phyloP scores from a whole-genome alignment of 257 asterid species.

The Solanum tarapatanum region DNA sequence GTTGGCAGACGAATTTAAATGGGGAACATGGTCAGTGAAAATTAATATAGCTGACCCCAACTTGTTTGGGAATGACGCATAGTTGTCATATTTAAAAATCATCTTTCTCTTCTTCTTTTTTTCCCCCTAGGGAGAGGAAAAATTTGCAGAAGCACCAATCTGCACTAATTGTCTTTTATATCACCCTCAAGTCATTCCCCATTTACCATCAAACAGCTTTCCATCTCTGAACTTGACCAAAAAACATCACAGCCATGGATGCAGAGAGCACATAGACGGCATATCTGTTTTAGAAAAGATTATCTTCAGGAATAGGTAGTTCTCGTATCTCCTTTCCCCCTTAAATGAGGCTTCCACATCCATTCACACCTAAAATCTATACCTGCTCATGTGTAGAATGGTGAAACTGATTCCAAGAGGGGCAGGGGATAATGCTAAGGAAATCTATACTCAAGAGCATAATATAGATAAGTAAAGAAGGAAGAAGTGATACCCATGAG shows the following conservation, averaged over 20 bases:
- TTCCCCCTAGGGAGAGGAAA: not conserved
- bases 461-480: constrained; percentile 3
- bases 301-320: not conserved
- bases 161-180: not conserved
- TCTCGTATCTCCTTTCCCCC: not conserved
- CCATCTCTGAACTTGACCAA: not conserved
- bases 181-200: not conserved
- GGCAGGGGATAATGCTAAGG: not conserved
- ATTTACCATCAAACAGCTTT: not conserved
- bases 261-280: not conserved
- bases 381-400: not conserved
- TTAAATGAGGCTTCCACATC: not conserved
- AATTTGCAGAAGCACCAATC: not conserved
- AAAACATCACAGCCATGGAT: not conserved
- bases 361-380: not conserved
- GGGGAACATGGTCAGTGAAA: not conserved
- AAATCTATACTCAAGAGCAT: not conserved
- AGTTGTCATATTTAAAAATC: not conserved
- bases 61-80: not conserved
- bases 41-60: not conserved
- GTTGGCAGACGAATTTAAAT: not conserved
- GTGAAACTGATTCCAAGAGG: not conserved
- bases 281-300: not conserved
- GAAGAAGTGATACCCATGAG: constrained; percentile 73
- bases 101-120: not conserved